Base-by-base conservation (phyloP, 176 grass and related monocot genomes). In the Musa itinerans region DNA sequence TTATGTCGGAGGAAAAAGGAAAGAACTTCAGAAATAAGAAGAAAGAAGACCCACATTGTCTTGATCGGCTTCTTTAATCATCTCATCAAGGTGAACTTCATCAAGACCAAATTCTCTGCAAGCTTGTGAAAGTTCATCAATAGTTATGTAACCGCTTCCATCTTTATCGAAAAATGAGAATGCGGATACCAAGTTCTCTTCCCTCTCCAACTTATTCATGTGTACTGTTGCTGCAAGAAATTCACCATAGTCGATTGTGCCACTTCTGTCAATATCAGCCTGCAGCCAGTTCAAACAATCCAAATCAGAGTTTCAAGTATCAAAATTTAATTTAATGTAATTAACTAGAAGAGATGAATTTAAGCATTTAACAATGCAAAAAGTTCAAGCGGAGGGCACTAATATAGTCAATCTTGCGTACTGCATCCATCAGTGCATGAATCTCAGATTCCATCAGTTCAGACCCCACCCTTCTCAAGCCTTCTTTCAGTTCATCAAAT, bases 401-500 rank as follows among this genome's bases (percentile, higher is more conserved):
- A 48, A 49, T 69, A 6, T 73, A 59, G 34, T 83, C 72, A 1
- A 68, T 16, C 14, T 34, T 43, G 72, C 89, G 83, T 84, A 93
- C 94, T 20, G 94, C 88, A 71, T 93, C 88, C 94, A 98, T 98
- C 51, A 98, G 82, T 74, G 78, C 82, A 65, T 98, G 86, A 67
- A 98, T 98, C 80, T 98, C 94, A 63, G 90, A 85, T 69, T 98
- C 94, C 1, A 86, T 98, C 76, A 98, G 80, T 76, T 98, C 94
- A 59, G 94, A 98, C 55, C 94, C 94, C 43, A 98, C 94, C 79
- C 90, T 90, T 86, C 83, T 93, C 78, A 98, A 81, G 48, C 94
- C 94, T 76, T 98, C 84, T 79, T 93, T 98, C n/a, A 98, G 86
- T 76, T 98, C 94, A 83, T 98, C 94, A 86, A 93, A 98, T 70